These are phyloP conservation scores for Isochrysis galbana DNA, from an alignment of 78 protist genomes.

Conservation along the genomic window DNA sequence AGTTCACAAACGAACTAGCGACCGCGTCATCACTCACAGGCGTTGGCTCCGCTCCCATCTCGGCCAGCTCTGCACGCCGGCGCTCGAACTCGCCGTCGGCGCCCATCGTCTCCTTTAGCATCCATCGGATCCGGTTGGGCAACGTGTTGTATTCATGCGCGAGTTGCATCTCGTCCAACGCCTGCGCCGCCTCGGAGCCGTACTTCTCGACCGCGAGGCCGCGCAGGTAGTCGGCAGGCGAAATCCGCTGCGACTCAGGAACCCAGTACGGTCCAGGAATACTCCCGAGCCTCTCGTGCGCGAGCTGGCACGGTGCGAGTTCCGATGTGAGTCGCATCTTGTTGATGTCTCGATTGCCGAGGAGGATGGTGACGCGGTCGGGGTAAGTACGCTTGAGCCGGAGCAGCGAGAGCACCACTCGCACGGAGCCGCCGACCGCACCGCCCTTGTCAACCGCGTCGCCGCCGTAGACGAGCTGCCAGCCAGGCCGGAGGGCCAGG, in stretches of 20 bases:
- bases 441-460: conserved; percentile 10
- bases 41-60: too few species aligned
- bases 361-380: conserved; percentile 5
- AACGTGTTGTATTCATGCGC: background rate
- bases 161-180: too few species aligned
- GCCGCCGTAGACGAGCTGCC: background rate
- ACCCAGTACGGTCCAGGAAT: too few species aligned
- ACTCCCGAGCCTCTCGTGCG: too few species aligned
- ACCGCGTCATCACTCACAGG: too few species aligned
- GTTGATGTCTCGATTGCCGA: conserved; percentile 57
- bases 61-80: conserved; percentile 22
- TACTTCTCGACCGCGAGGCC: too few species aligned
- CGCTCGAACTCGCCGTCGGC: conserved; percentile 22
- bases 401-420: background rate
- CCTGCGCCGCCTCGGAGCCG: too few species aligned
- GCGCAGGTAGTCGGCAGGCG: too few species aligned
- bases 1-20: too few species aligned
- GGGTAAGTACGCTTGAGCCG: conserved; percentile 29
- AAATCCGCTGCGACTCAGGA: too few species aligned
- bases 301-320: background rate
- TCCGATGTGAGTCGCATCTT: conserved; percentile 22
- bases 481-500: background rate
- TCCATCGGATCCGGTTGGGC: background rate
- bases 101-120: conserved; percentile 36
- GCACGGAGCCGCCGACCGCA: background rate